Evolutionary conservation across 352 stramenopile genomes (phyloP), one percentile per base, ranked within the genome.

Genomic region (Globisporangium acanthophoron): DNA sequence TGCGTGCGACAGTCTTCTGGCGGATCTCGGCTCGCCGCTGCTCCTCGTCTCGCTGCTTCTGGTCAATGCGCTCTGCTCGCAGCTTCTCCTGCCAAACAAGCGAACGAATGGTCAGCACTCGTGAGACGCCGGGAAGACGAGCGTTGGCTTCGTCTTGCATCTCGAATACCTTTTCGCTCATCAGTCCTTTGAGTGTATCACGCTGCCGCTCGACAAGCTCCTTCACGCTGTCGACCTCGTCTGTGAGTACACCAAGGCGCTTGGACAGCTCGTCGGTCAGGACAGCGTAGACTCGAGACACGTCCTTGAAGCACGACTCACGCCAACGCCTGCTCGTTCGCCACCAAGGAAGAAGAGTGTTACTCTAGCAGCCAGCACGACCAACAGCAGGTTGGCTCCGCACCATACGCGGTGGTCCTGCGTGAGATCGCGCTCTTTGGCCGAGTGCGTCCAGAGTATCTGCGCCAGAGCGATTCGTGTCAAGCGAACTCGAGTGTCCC

Each of bases 391-490:
- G 21, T 18, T 6, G 9, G 1, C 18, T 29, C 2, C 52, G 41
- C 65, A 79, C 71, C 71, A 69, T n/a, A 64, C 46, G 27, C 20
- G 50, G 16, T 68, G 54, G 3, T 73, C 49, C 31, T 58, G 64
- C 5, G 58, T 64, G 12, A 41, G 44, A 43, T 74, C 60, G 5
- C 51, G 40, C 16, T 65, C 41, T 18, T 52, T 61, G 1, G 21
- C 31, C 40, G 53, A 18, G 33, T 69, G 41, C 51, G 67, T 76
- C 68, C 68, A 79, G 27, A 41, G 45, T 8, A 52, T 45, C 70
- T 78, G 18, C 18, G 9, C 3, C 37, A 37, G 13, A 33, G 6
- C 15, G 16, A 16, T 9, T 54, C 24, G 7, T 20, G 7, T 40
- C 27, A 44, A 18, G 41, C 39, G 7, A 4, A 44, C 13, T 9